These are phyloP conservation scores for Daphne laureola DNA, from an alignment of 441 rosid species.

Conservation along the genomic window DNA sequence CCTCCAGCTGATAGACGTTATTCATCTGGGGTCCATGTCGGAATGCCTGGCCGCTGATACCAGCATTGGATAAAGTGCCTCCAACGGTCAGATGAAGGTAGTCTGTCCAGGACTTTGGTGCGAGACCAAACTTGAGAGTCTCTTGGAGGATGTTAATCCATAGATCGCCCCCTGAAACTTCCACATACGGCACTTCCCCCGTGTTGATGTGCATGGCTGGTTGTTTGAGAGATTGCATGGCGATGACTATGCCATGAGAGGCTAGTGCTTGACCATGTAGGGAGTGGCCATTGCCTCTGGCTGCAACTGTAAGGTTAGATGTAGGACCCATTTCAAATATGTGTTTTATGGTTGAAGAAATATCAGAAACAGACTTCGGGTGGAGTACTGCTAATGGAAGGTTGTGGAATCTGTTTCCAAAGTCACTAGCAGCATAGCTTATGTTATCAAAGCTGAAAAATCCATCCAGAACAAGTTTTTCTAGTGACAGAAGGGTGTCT, in stretches of 20 bases:
- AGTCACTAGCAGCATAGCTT: slow-evolving; percentile 66
- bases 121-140: slow-evolving; percentile 65
- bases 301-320: slow-evolving; percentile 69
- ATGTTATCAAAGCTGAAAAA: slow-evolving; percentile 40
- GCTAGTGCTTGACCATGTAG: slow-evolving; percentile 88
- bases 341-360: slow-evolving; percentile 50
- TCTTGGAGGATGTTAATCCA: slow-evolving; percentile 81
- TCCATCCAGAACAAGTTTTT: slow-evolving; percentile 51
- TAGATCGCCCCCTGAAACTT: slow-evolving; percentile 80
- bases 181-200: slow-evolving; percentile 52
- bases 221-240: slow-evolving; percentile 62
- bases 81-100: slow-evolving; percentile 92
- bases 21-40: slow-evolving; percentile 78
- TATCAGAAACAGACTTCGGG: slow-evolving; percentile 76
- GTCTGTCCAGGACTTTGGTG: slow-evolving; percentile 96
- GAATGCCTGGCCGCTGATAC: slow-evolving; percentile 91
- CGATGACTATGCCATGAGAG: slow-evolving; percentile 64
- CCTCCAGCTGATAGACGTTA: slow-evolving; percentile 73
- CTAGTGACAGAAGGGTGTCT: slow-evolving; percentile 23
- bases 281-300: slow-evolving; percentile 91
- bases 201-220: slow-evolving; percentile 33
- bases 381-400: slow-evolving; percentile 61
- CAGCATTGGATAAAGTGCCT: slow-evolving; percentile 83
- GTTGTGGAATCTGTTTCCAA: slow-evolving; percentile 57
- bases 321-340: slow-evolving; percentile 43